phyloP scores from a whole-genome alignment of 2,329 filamentous ascomycete species.

The Bipolaris gigantea region DNA sequence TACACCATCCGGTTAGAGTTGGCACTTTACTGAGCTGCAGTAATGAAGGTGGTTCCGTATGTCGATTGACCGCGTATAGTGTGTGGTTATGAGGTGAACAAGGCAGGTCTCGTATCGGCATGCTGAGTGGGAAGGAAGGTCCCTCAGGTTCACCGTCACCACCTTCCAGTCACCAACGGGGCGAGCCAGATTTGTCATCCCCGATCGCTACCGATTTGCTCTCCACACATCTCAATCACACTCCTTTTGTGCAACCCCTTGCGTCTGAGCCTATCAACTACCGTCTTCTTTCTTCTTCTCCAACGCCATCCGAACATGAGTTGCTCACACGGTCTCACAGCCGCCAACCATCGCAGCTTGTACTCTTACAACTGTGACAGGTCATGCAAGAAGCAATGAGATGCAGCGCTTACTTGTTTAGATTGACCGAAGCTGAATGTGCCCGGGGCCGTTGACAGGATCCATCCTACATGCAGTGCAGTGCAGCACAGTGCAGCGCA shows the following conservation, averaged over 20 bases:
- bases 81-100: neutral
- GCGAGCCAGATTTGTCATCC: neutral
- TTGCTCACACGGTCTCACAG: neutral
- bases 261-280: neutral
- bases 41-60: no score
- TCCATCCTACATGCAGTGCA: slow-evolving; percentile 3
- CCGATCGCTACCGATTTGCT: neutral
- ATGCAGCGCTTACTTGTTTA: neutral
- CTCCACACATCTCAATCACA: neutral
- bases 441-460: neutral
- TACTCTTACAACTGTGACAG: neutral
- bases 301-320: neutral
- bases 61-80: neutral
- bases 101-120: neutral
- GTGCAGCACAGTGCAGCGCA: neutral
- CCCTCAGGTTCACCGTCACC: neutral
- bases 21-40: no score
- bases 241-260: neutral
- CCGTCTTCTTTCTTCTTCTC: neutral
- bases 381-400: slow-evolving; percentile 1
- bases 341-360: neutral
- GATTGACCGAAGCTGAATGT: slow-evolving; percentile 1
- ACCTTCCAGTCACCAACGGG: neutral
- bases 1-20: no score
- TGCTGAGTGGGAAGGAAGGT: neutral